Evolutionary conservation across 306 rosid genomes (phyloP).

Genomic region (Quercus berberidifolia): DNA sequence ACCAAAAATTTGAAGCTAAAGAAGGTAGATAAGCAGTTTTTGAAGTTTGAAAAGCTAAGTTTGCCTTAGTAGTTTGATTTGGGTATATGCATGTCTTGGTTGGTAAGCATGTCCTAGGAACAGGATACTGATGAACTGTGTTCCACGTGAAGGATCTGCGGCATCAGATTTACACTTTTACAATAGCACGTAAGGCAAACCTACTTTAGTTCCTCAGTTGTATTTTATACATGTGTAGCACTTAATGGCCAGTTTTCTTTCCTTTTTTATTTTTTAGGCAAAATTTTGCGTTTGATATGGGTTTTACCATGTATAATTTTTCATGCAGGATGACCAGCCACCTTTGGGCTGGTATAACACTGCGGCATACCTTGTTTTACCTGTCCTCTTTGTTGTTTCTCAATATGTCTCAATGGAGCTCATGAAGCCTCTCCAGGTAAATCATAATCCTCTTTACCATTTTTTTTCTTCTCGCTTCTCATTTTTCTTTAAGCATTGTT

Average conservation of each 20-base stretch:
- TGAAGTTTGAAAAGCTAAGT: conserved; percentile 1
- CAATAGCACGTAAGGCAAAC: background rate
- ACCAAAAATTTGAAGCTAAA: background rate
- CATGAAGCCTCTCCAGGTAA: conserved; percentile 98
- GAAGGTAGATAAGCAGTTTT: background rate
- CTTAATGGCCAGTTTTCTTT: conserved; percentile 3
- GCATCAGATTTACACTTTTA: background rate
- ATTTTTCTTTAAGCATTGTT: conserved; percentile 8
- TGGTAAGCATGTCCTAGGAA: background rate
- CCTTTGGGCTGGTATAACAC: conserved; percentile 95
- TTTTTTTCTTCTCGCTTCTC: conserved; percentile 13
- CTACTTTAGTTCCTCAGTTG: conserved; percentile 7
- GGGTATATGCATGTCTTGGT: background rate
- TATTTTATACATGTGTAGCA: conserved; percentile 5
- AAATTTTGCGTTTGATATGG: conserved; percentile 5
- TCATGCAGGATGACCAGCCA: conserved; percentile 92
- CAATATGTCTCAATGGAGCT: conserved; percentile 93
- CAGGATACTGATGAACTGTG: background rate
- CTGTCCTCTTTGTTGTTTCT: conserved; percentile 77
- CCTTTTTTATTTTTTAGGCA: background rate
- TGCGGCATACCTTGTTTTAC: conserved; percentile 91
- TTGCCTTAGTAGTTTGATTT: background rate
- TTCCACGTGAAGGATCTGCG: background rate
- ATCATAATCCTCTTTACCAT: conserved; percentile 7
- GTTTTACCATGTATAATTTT: conserved; percentile 13